Percentiles rank a stretch among this genome's conserved stretches.
phyloP scores from a whole-genome alignment of 2,329 filamentous ascomycete species.

The Cladosporium sp. region DNA sequence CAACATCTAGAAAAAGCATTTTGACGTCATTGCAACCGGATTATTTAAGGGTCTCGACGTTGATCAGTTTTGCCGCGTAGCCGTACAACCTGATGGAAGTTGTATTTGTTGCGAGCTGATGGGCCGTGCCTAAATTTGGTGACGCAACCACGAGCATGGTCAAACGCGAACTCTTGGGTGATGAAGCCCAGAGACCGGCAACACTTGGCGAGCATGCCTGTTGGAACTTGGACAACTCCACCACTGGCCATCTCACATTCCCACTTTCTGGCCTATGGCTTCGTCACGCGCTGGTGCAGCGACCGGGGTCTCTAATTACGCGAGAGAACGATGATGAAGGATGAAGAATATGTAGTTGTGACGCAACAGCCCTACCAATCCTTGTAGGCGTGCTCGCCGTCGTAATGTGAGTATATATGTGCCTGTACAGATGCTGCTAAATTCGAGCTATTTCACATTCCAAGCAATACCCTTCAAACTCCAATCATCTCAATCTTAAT shows the following conservation, averaged over 20 bases:
- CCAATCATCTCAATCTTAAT: neutral
- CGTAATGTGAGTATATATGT: neutral
- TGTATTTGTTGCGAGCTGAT: neutral
- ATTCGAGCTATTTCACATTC: neutral
- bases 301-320: neutral
- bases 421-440: neutral
- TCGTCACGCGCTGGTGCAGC: neutral
- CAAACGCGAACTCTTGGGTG: slow-evolving; percentile 1
- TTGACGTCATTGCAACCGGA: neutral
- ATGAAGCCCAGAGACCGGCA: slow-evolving; percentile 16
- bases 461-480: neutral
- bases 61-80: neutral
- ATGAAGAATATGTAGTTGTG: slow-evolving; percentile 9
- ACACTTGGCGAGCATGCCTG: slow-evolving; percentile 3
- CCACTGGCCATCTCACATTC: neutral
- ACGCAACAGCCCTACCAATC: slow-evolving; percentile 9
- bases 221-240: slow-evolving; percentile 18
- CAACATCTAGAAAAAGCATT: neutral
- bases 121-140: slow-evolving; percentile 11
- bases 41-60: neutral
- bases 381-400: slow-evolving; percentile 1
- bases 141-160: slow-evolving; percentile 9
- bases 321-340: slow-evolving; percentile 13
- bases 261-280: slow-evolving; percentile 12
- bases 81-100: neutral